phyloP scores from a whole-genome alignment of 2,329 filamentous ascomycete genomes.

The Hysterium pulicare region DNA sequence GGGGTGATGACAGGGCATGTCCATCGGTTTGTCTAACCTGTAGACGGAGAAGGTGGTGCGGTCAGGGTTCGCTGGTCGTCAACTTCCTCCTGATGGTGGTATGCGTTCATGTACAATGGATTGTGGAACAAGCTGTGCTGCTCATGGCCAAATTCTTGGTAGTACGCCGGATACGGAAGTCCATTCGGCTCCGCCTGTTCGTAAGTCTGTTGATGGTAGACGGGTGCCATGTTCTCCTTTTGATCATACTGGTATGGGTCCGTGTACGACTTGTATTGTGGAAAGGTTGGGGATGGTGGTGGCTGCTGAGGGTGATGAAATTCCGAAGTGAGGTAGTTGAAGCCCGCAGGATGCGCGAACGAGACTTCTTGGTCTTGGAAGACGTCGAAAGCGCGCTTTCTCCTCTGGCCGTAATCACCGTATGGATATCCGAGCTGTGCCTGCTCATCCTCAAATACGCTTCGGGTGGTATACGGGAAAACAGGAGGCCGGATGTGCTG shows the following conservation, averaged over 20 bases:
- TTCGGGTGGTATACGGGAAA: conserved; percentile 16
- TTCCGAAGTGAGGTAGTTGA: conserved; percentile 34
- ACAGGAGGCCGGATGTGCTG: conserved; percentile 18
- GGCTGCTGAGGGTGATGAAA: conserved; percentile 22
- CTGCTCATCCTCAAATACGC: conserved; percentile 29
- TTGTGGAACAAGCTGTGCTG: conserved; percentile 14
- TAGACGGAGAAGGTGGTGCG: conserved; percentile 3
- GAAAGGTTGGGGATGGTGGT: conserved; percentile 21
- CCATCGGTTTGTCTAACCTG: conserved; percentile 2
- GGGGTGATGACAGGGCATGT: not conserved
- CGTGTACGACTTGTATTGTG: conserved; percentile 28
- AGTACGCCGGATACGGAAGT: conserved; percentile 24
- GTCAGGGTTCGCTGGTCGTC: conserved; percentile 6
- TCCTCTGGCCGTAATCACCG: conserved; percentile 26
- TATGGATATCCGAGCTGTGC: conserved; percentile 30
- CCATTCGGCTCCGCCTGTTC: conserved; percentile 8
- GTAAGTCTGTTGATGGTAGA: conserved; percentile 21
- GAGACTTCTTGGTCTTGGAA: conserved; percentile 39
- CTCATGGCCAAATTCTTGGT: conserved; percentile 28
- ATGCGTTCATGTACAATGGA: not conserved
- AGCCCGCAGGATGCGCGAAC: conserved; percentile 28
- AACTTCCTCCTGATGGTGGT: conserved; percentile 1
- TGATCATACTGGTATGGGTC: conserved; percentile 29
- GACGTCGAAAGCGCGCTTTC: conserved; percentile 39
- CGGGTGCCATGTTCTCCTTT: conserved; percentile 30